Conservation (phyloP, 148 eudicot species). For the Hydrangea macrophylla region DNA sequence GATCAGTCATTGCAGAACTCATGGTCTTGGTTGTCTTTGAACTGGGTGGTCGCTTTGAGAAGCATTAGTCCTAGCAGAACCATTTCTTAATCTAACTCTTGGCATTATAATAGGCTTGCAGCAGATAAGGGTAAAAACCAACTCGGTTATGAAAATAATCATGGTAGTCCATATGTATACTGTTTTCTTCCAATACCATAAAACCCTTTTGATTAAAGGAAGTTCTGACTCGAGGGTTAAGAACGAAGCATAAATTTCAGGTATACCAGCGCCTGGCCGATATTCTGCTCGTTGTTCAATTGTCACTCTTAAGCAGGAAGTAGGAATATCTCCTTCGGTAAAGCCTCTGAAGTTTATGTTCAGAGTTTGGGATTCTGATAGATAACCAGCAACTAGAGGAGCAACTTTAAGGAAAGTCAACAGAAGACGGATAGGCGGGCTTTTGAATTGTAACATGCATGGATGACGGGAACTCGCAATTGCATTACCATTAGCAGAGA, state of each 20-base stretch:
- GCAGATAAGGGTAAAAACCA: constrained; percentile 59
- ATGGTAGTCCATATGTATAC: constrained; percentile 70
- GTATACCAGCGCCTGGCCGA: constrained; percentile 60
- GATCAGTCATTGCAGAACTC: constrained; percentile 1
- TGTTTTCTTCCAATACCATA: constrained; percentile 78
- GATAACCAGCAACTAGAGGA: constrained; percentile 75
- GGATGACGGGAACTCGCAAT: constrained; percentile 69
- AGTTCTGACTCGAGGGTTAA: constrained; percentile 67
- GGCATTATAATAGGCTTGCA: constrained; percentile 67
- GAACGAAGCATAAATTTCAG: constrained; percentile 74
- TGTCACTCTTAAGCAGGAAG: constrained; percentile 59
- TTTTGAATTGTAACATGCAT: constrained; percentile 73
- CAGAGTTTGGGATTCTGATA: constrained; percentile 70
- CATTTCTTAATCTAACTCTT: constrained; percentile 29
- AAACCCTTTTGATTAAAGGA: constrained; percentile 61
- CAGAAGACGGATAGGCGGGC: constrained; percentile 60
- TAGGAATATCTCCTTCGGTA: constrained; percentile 46
- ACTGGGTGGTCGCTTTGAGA: constrained; percentile 13
- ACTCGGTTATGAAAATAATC: constrained; percentile 48
- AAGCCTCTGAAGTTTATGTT: constrained; percentile 52
- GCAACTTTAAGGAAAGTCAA: constrained; percentile 54
- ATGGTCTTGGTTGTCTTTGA: constrained; percentile 27
- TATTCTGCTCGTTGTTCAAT: constrained; percentile 85
- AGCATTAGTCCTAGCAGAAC: constrained; percentile 11
- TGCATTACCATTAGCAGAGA: constrained; percentile 49